A percentile compares a stretch with the other conserved stretches of the same genome.
Evolutionary conservation across 225 moss, liverwort and hornwort genomes (phyloP).

Genomic region (Bryoerythrophyllum caledonicum): DNA sequence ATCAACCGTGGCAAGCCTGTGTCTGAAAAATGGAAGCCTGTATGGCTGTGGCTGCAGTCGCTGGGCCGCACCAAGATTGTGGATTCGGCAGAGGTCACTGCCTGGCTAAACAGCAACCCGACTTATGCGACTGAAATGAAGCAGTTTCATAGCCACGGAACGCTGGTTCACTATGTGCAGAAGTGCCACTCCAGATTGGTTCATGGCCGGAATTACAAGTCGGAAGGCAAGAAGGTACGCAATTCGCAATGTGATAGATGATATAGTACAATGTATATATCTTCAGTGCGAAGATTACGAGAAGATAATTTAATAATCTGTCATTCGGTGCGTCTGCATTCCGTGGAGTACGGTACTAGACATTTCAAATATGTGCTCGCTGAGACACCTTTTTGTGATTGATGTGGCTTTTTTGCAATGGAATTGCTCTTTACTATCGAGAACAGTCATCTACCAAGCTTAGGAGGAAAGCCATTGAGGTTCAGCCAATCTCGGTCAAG

Average conservation of each 20-base stretch:
- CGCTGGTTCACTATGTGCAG: constrained; percentile 74
- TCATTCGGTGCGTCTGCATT: not conserved
- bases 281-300: not conserved
- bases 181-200: constrained; percentile 74
- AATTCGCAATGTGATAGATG: not conserved
- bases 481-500: constrained; percentile 2
- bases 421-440: not conserved
- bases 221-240: constrained; percentile 32
- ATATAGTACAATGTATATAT: not conserved
- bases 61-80: constrained; percentile 63
- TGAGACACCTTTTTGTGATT: not conserved
- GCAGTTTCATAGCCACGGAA: constrained; percentile 55
- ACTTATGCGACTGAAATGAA: constrained; percentile 46
- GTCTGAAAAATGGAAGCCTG: constrained; percentile 75
- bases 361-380: not conserved
- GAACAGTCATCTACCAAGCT: not conserved
- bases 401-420: not conserved
- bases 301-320: not conserved
- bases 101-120: constrained; percentile 63
- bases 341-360: not conserved
- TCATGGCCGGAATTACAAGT: constrained; percentile 40
- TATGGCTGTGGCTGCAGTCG: constrained; percentile 68
- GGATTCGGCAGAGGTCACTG: constrained; percentile 54
- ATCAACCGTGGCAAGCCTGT: constrained; percentile 60
- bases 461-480: not conserved